A percentile compares a stretch with the other conserved stretches of the same genome.
phyloP scores from a whole-genome alignment of 1,139 yeast genomes.

The Sugiyamaella xylanicola region DNA sequence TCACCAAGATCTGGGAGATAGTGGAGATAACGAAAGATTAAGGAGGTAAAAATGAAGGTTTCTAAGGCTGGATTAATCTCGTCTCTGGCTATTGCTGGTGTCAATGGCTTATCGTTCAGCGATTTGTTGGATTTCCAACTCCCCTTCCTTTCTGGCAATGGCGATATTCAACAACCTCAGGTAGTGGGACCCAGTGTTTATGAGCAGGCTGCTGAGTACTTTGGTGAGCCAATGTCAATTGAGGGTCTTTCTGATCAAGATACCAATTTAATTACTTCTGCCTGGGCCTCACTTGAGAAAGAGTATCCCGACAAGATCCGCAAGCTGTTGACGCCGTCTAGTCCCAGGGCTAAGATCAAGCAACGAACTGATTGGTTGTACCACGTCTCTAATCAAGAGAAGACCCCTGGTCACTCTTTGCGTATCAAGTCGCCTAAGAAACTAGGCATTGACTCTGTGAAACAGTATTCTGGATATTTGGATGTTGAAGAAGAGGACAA shows the following conservation, averaged over 20 bases:
- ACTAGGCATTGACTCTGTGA: slow-evolving; percentile 69
- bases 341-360: slow-evolving; percentile 17
- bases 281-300: slow-evolving; percentile 23
- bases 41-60: not conserved
- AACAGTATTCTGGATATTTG: slow-evolving; percentile 85
- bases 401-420: slow-evolving; percentile 32
- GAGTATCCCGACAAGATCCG: slow-evolving; percentile 22
- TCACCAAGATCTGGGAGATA: not conserved
- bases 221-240: slow-evolving; percentile 15
- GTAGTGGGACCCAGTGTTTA: slow-evolving; percentile 12
- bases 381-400: slow-evolving; percentile 21
- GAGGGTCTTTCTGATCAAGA: slow-evolving; percentile 13
- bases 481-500: slow-evolving; percentile 81
- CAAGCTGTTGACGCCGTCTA: slow-evolving; percentile 17
- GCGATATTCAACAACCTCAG: slow-evolving; percentile 12
- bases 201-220: slow-evolving; percentile 24
- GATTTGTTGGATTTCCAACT: slow-evolving; percentile 8
- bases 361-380: slow-evolving; percentile 23
- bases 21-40: not conserved
- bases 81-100: not conserved
- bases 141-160: slow-evolving; percentile 9
- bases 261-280: slow-evolving; percentile 2
- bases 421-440: slow-evolving; percentile 47
- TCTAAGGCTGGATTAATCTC: not conserved
- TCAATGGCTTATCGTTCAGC: slow-evolving; percentile 15